These are phyloP conservation scores for Leptographium radiaticola DNA, from an alignment of 2,329 filamentous ascomycete species.

Conservation along the genomic window DNA sequence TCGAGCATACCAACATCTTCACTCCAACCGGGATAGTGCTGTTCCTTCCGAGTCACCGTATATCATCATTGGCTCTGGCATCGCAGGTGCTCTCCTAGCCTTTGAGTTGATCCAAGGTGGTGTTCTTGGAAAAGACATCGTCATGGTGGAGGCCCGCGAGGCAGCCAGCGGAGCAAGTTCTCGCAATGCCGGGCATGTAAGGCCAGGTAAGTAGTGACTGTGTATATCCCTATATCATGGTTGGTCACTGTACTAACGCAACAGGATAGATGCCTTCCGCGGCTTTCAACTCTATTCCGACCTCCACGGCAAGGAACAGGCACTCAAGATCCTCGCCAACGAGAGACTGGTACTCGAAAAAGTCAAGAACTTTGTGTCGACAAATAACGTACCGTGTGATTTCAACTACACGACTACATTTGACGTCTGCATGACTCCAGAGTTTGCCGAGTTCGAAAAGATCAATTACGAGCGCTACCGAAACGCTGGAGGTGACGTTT, in stretches of 20 bases:
- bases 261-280: slow-evolving; percentile 27
- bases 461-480: slow-evolving; percentile 24
- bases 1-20: slow-evolving; percentile 25
- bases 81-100: slow-evolving; percentile 26
- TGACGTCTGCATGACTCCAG: slow-evolving; percentile 32
- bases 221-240: not conserved
- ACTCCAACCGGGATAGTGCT: slow-evolving; percentile 20
- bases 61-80: slow-evolving; percentile 28
- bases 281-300: slow-evolving; percentile 29
- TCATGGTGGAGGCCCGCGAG: slow-evolving; percentile 30
- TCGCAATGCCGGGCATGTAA: slow-evolving; percentile 30
- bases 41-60: slow-evolving; percentile 21
- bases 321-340: slow-evolving; percentile 30
- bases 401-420: slow-evolving; percentile 32
- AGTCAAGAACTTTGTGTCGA: slow-evolving; percentile 26
- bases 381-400: slow-evolving; percentile 28
- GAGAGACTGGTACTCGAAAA: slow-evolving; percentile 24
- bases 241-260: not conserved
- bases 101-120: slow-evolving; percentile 25
- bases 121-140: slow-evolving; percentile 19
- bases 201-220: slow-evolving; percentile 11
- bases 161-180: slow-evolving; percentile 29
- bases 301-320: slow-evolving; percentile 28
- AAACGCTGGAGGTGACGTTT: slow-evolving; percentile 28
- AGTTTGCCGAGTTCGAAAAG: slow-evolving; percentile 30